Base-by-base conservation (phyloP, 768 basidiomycete species). In the Clitopilus passeckerianus region DNA sequence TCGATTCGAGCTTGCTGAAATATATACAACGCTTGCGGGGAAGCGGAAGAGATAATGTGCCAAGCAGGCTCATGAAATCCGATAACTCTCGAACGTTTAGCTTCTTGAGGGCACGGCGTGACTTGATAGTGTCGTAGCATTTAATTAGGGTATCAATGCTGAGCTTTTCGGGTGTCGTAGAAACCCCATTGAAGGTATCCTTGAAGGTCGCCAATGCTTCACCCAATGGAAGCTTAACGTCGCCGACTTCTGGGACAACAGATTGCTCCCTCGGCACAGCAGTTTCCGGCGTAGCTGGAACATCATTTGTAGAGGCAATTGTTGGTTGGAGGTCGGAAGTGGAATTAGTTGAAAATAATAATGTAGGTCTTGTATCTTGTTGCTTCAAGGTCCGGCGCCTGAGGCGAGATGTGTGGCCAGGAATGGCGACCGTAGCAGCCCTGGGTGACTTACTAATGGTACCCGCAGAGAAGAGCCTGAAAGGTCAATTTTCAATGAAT, bases 41-140 rank as follows among this genome's bases (percentile, higher is more conserved):
- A 57, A 61, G 58, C 50, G 64, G 67, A 18, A 80, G 56, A 30
- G 83, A 84, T 9, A 84, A 67, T 1, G 82, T 71, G 9, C 83
- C 85, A 62, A 85, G 76, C 16, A 86, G 68, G 59, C 71, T 70
- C 22, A 85, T 77, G 3, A 86, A 65, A 34, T 71, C 64, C 46
- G 74, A 74, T 35, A 82, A 68, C 53, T 80, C 73, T 53, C 61
- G 62, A 9, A 71, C 57, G 41, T 66, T 70, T 18, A 84, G 68
- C 23, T 68, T 66, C n/a, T 58, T 57, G 14, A 78, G 72, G 23
- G 74, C 72, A 14, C 59, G 61, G 23, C 67, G 68, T 1, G 72
- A 67, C 65, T 76, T 77, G 22, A 72, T 65, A 0, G 67, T 65
- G 53, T 66, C 60, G 62, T 81, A 84, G 33, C 82, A 70, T 20